Evolutionary conservation across 2,329 filamentous ascomycete species (phyloP).

Genomic region (Pyrenophora seminiperda): DNA sequence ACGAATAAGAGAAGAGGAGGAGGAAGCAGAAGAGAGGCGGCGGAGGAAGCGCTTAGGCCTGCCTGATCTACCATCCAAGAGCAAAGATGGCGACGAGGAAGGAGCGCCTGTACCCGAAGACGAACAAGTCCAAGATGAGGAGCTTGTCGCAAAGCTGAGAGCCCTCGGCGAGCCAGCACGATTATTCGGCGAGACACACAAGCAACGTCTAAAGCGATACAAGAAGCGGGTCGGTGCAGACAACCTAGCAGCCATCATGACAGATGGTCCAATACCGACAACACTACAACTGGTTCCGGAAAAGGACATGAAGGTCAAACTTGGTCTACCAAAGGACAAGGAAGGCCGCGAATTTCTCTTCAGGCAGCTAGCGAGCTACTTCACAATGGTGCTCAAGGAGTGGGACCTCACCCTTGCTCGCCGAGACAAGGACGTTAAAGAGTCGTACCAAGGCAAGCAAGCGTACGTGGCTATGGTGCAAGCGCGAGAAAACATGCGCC

Average conservation of each 20-base stretch:
- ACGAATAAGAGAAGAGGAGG: slow-evolving; percentile 70
- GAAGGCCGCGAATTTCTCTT: slow-evolving; percentile 74
- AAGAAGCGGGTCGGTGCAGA: slow-evolving; percentile 61
- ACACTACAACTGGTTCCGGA: slow-evolving; percentile 79
- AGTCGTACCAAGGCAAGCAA: slow-evolving; percentile 78
- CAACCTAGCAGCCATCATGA: slow-evolving; percentile 56
- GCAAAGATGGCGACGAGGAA: slow-evolving; percentile 53
- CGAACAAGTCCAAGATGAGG: slow-evolving; percentile 72
- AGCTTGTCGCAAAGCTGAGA: slow-evolving; percentile 71
- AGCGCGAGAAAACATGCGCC: slow-evolving; percentile 84
- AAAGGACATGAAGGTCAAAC: slow-evolving; percentile 80
- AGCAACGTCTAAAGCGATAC: slow-evolving; percentile 71
- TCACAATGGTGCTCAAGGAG: slow-evolving; percentile 90
- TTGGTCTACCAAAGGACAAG: slow-evolving; percentile 65
- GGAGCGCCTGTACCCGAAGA: slow-evolving; percentile 49
- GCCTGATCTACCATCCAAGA: slow-evolving; percentile 68
- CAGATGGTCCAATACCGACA: slow-evolving; percentile 83
- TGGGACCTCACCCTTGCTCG: slow-evolving; percentile 78
- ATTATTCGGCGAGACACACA: slow-evolving; percentile 82
- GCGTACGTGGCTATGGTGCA: slow-evolving; percentile 86
- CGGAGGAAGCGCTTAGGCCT: slow-evolving; percentile 79
- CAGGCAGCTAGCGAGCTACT: slow-evolving; percentile 90
- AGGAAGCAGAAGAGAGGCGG: slow-evolving; percentile 72
- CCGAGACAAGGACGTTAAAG: slow-evolving; percentile 63
- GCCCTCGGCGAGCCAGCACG: slow-evolving; percentile 72